These are phyloP conservation scores for Citrus mangshanensis DNA, from an alignment of 345 rosid genomes.

Conservation along the genomic window DNA sequence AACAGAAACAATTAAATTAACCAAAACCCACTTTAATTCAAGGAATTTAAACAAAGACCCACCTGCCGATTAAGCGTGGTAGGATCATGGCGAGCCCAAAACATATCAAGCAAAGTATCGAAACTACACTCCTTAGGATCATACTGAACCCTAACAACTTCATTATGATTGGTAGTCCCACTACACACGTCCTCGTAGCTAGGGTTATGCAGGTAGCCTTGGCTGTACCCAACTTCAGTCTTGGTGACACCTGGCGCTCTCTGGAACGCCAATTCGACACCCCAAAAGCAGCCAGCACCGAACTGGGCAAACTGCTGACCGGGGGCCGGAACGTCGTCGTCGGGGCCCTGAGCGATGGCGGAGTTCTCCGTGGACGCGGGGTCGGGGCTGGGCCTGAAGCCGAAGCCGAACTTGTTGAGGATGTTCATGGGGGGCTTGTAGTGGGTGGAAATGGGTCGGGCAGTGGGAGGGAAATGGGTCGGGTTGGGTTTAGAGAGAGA, in stretches of 20 bases:
- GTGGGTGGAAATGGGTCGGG: conserved; percentile 25
- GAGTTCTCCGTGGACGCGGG: conserved; percentile 53
- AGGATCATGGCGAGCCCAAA: conserved; percentile 94
- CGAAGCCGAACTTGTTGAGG: conserved; percentile 84
- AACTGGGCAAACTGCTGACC: conserved; percentile 80
- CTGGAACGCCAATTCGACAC: conserved; percentile 85
- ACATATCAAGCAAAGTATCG: conserved; percentile 65
- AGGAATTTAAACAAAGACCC: conserved; percentile 5
- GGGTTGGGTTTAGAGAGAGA: conserved; percentile 12
- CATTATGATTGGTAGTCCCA: conserved; percentile 64
- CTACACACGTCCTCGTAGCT: conserved; percentile 75
- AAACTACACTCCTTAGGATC: conserved; percentile 76
- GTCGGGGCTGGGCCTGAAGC: conserved; percentile 39
- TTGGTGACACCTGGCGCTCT: conserved; percentile 72
- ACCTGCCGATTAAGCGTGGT: conserved; percentile 95
- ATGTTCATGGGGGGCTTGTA: conserved; percentile 63
- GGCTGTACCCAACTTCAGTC: conserved; percentile 85
- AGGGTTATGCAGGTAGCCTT: conserved; percentile 64
- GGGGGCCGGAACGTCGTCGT: conserved; percentile 66
- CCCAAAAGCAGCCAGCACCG: conserved; percentile 99
- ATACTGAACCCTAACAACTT: conserved; percentile 85
- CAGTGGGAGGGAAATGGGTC: conserved; percentile 18
- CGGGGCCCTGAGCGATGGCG: conserved; percentile 67
- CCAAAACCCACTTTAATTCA: not conserved
- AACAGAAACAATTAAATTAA: not conserved